Conservation (phyloP, 1,284 basidiomycete genomes). For the Tremellales sp. region DNA sequence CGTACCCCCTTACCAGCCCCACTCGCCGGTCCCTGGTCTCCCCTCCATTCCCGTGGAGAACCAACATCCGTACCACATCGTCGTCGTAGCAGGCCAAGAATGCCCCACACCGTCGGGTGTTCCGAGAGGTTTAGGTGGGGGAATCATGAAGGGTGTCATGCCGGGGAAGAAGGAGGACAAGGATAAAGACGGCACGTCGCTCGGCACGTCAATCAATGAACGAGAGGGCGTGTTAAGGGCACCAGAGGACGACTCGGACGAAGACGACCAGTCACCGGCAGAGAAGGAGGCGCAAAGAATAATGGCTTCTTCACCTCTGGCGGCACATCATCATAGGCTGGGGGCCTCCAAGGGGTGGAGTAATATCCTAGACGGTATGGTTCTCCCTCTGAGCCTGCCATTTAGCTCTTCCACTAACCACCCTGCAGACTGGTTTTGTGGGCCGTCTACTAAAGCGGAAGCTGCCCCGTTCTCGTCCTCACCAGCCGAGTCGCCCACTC, state of each 20-base stretch:
- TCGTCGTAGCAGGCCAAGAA: slow-evolving; percentile 53
- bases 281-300: too few relatives aligned
- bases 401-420: not conserved
- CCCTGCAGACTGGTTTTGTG: slow-evolving; percentile 41
- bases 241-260: slow-evolving; percentile 10
- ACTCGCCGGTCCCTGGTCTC: slow-evolving; percentile 10
- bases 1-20: slow-evolving; percentile 46
- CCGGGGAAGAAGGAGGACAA: slow-evolving; percentile 22
- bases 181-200: slow-evolving; percentile 10
- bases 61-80: slow-evolving; percentile 52
- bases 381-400: not conserved
- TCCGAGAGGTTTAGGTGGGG: slow-evolving; percentile 46
- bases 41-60: slow-evolving; percentile 35
- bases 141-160: slow-evolving; percentile 46
- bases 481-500: not conserved
- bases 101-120: slow-evolving; percentile 48
- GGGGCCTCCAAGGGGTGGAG: slow-evolving; percentile 37
- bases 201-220: slow-evolving; percentile 5
- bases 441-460: slow-evolving; percentile 7
- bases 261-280: slow-evolving; percentile 7
- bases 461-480: too few relatives aligned
- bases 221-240: slow-evolving; percentile 5
- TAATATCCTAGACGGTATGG: slow-evolving; percentile 44
- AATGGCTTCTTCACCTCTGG: too few relatives aligned
- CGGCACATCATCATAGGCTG: slow-evolving; percentile 14